Evolutionary conservation across 2,329 filamentous ascomycete species (phyloP).

Genomic region (Alternaria alternata): DNA sequence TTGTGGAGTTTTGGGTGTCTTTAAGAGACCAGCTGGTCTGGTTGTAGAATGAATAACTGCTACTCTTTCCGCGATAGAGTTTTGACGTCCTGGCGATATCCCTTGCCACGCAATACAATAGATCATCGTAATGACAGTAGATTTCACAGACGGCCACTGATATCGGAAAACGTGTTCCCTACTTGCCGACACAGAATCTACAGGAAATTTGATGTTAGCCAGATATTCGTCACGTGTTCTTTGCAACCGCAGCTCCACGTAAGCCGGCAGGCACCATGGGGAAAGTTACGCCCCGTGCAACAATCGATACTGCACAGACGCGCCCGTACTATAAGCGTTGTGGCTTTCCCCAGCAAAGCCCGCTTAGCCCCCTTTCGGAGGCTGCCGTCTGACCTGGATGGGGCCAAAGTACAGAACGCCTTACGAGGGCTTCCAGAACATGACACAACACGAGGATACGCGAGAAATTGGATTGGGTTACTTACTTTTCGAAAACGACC

Average conservation of each 20-base stretch:
- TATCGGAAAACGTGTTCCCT: not conserved
- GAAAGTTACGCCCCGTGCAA: conserved; percentile 7
- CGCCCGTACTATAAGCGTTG: conserved; percentile 28
- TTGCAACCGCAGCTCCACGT: conserved; percentile 9
- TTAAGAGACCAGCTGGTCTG: not conserved
- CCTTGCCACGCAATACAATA: not conserved
- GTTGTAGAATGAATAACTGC: not conserved
- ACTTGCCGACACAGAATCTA: conserved; percentile 40
- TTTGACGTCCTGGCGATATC: not conserved
- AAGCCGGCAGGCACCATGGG: conserved; percentile 12
- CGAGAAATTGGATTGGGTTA: conserved; percentile 31
- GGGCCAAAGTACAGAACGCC: conserved; percentile 12
- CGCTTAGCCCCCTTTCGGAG: conserved; percentile 9
- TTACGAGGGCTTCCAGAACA: conserved; percentile 9
- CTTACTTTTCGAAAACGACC: conserved; percentile 96
- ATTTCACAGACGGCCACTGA: not conserved
- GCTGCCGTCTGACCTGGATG: conserved; percentile 10
- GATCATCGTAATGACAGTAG: not conserved
- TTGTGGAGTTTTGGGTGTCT: not conserved
- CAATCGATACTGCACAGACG: conserved; percentile 11
- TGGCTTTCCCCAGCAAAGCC: conserved; percentile 24
- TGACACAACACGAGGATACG: not conserved
- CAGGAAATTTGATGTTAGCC: conserved; percentile 10
- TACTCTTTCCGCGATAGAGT: not conserved
- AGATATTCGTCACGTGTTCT: not conserved